These are phyloP conservation scores for Ganoderma multipileum DNA, from an alignment of 1,284 basidiomycete genomes.

Conservation along the genomic window DNA sequence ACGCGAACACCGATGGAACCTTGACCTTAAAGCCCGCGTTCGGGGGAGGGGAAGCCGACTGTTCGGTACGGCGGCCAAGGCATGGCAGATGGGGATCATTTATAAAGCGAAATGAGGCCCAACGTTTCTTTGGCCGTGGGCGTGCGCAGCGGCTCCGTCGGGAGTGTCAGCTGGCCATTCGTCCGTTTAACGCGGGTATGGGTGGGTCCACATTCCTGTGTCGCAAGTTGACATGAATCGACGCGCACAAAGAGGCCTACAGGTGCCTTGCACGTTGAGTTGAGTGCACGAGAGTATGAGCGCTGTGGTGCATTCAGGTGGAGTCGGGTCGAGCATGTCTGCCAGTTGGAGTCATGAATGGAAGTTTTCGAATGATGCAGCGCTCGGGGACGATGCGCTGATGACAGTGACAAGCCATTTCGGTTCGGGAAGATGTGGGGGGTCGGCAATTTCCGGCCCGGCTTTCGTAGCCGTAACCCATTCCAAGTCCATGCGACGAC, in stretches of 20 bases:
- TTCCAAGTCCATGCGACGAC: not conserved
- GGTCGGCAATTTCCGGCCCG: not conserved
- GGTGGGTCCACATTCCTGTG: not conserved
- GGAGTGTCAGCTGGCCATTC: constrained; percentile 1
- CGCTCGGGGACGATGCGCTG: not conserved
- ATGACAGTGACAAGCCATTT: not conserved
- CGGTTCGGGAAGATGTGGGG: not conserved
- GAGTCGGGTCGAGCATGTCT: not conserved
- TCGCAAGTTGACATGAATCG: not conserved
- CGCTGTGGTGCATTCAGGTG: not conserved
- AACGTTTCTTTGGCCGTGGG: not conserved
- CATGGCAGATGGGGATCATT: not conserved
- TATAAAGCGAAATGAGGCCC: not conserved
- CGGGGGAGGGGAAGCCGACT: not conserved
- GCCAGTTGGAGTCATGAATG: not conserved
- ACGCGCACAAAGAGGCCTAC: not conserved
- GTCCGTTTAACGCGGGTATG: not conserved
- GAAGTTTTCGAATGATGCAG: not conserved
- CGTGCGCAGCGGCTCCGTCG: not conserved
- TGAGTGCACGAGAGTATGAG: not conserved
- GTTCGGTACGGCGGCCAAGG: not conserved
- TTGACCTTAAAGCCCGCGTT: not conserved
- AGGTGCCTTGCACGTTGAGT: not conserved
- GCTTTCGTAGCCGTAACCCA: not conserved
- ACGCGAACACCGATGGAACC: not conserved